phyloP scores from a whole-genome alignment of 2,329 filamentous ascomycete species.

The Colletotrichum cuscutae region DNA sequence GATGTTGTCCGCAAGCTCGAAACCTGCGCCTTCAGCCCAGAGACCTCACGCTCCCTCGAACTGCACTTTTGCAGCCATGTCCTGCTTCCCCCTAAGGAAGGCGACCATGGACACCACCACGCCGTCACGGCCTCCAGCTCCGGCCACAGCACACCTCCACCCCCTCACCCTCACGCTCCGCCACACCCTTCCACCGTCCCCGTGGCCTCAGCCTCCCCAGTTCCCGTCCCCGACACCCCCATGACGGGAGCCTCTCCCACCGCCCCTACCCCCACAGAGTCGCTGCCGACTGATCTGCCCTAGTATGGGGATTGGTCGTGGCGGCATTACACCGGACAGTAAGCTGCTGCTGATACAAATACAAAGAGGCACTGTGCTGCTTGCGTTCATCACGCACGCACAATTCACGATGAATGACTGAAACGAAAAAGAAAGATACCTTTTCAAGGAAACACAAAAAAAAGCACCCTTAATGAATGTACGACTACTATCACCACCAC shows the following conservation, averaged over 20 bases:
- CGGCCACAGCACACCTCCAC: constrained; percentile 26
- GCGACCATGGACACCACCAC: constrained; percentile 21
- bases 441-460: not conserved
- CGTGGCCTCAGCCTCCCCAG: constrained; percentile 12
- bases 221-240: not conserved
- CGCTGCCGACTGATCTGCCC: not conserved
- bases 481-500: constrained; percentile 2
- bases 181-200: not conserved
- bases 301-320: constrained; percentile 1
- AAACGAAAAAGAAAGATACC: constrained; percentile 15
- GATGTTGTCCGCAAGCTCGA: constrained; percentile 44
- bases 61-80: constrained; percentile 61
- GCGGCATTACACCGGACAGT: not conserved
- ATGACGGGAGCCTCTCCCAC: not conserved
- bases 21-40: constrained; percentile 34
- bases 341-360: not conserved
- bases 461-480: constrained; percentile 22
- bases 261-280: not conserved
- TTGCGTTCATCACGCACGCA: not conserved
- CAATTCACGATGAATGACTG: constrained; percentile 1
- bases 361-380: not conserved
- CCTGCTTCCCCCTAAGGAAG: constrained; percentile 48
- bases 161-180: constrained; percentile 10
- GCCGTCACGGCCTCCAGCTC: constrained; percentile 27
- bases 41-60: constrained; percentile 60